These are phyloP conservation scores for Eragrostis nindensis DNA, from an alignment of 176 grass and related monocot species.

Conservation along the genomic window DNA sequence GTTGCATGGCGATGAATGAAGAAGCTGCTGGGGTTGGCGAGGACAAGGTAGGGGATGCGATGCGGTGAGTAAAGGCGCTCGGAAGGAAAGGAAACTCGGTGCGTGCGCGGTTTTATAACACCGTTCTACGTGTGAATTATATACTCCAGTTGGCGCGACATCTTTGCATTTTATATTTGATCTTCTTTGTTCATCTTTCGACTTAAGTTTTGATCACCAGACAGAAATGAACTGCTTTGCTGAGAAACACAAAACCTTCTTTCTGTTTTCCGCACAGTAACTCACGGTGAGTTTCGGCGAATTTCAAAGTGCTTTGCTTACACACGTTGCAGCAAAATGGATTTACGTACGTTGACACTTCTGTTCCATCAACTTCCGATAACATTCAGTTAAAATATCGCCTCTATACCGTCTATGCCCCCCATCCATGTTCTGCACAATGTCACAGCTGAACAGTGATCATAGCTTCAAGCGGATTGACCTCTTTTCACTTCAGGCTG, in stretches of 20 bases:
- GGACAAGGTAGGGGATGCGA: not conserved
- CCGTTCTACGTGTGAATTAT: not conserved
- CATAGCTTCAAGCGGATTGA: not conserved
- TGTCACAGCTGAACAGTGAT: not conserved
- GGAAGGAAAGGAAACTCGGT: not conserved
- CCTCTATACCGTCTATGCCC: not conserved
- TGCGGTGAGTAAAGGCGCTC: constrained; percentile 15
- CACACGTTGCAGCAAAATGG: not conserved
- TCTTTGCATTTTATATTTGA: not conserved
- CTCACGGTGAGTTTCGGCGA: not conserved
- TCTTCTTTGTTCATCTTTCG: not conserved
- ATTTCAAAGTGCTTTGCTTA: not conserved
- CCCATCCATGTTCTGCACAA: not conserved
- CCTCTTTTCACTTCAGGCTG: not conserved
- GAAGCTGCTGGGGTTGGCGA: not conserved
- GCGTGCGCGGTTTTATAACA: constrained; percentile 45
- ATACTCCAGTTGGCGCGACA: not conserved
- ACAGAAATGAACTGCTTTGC: not conserved
- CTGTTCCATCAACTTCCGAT: not conserved
- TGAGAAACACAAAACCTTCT: not conserved
- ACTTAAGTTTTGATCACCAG: not conserved
- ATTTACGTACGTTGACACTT: not conserved
- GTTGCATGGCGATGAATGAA: constrained; percentile 35
- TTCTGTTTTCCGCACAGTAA: no score
- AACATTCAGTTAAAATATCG: not conserved